Evolutionary conservation across 148 eudicot species (phyloP), one percentile per base, ranked within the genome.

Genomic region (Rhododendron williamsianum): DNA sequence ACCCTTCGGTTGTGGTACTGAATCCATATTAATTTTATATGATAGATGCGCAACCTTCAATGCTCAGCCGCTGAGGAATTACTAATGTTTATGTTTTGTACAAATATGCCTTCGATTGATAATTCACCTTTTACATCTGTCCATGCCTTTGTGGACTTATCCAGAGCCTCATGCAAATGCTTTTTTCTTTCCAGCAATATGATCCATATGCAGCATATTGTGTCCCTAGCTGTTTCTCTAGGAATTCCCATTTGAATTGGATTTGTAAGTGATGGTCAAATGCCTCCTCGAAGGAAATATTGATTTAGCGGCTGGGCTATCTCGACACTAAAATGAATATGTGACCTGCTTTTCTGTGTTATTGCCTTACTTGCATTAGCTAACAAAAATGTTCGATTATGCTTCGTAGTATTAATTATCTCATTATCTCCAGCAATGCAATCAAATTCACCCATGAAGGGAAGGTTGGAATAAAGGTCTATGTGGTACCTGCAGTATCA

Each of bases 371-470:
- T 82, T 65, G 52, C 54, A 58, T 82, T 41, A 25, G 48, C 15
- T 58, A 9, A 13, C 83, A 58, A 21, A 54, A 12, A 7, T 81
- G 9, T 58, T 56, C 4, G 72, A 35, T 35, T 81, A 6, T 56
- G 30, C 72, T 56, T 58, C 4, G 6, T 21, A 76, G 23, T 21
- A 4, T 21, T 18, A 43, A 51, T 36, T 41, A 11, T 18, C 23
- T 30, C 72, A 38, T 84, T 52, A 11, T 81, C 65, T 85, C 85
- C 95, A 96, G 99, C 92, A 96, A 96, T 88, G 98, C 98, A 72
- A 91, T 95, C 87, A 96, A 96, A 84, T 96, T 96, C 87, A 96
- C 99, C 23, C 98, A 96, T 85, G 96, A 96, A 87, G 99, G 99
- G 77, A 95, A 92, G 87, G 98, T 96, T 89, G 98, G 95, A 84